These are phyloP conservation scores for Trichoderma lentiforme DNA, from an alignment of 2,329 filamentous ascomycete genomes.

Conservation along the genomic window DNA sequence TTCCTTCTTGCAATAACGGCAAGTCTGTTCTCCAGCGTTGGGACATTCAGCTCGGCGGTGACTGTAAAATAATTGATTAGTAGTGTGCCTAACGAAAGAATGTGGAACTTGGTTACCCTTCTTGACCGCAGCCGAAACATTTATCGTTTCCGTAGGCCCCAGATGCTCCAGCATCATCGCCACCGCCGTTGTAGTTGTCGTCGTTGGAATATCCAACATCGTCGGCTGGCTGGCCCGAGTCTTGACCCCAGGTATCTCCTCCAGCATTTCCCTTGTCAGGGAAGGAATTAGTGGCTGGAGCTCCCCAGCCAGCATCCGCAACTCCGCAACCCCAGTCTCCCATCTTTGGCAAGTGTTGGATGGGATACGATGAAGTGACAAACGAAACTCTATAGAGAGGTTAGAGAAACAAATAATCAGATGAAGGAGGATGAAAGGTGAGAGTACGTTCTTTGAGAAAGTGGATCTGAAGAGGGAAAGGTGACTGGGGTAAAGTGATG, in stretches of 20 bases:
- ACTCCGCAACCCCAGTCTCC: neutral
- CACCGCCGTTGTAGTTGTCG: neutral
- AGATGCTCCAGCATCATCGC: neutral
- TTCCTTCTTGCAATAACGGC: conserved; percentile 47
- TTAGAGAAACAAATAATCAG: neutral
- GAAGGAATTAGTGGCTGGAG: neutral
- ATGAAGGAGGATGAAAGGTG: neutral
- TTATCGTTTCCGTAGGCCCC: conserved; percentile 22
- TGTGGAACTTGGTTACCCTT: neutral
- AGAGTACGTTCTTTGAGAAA: neutral
- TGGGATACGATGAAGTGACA: neutral
- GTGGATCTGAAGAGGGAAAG: neutral
- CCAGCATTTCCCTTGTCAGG: neutral
- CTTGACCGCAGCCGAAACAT: neutral
- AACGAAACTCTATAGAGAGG: neutral
- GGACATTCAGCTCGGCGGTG: conserved; percentile 37
- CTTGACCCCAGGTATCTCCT: neutral
- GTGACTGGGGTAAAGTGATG: neutral
- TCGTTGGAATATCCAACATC: neutral
- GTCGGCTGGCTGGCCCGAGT: neutral
- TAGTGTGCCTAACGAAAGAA: neutral
- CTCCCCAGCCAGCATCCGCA: neutral
- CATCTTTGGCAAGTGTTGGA: neutral
- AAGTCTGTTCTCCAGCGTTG: conserved; percentile 32
- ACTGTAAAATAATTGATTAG: conserved; percentile 15